A percentile compares a stretch with the other conserved stretches of the same genome.
Evolutionary conservation across 306 rosid species (phyloP).

Genomic region (Erythrophleum fordii): DNA sequence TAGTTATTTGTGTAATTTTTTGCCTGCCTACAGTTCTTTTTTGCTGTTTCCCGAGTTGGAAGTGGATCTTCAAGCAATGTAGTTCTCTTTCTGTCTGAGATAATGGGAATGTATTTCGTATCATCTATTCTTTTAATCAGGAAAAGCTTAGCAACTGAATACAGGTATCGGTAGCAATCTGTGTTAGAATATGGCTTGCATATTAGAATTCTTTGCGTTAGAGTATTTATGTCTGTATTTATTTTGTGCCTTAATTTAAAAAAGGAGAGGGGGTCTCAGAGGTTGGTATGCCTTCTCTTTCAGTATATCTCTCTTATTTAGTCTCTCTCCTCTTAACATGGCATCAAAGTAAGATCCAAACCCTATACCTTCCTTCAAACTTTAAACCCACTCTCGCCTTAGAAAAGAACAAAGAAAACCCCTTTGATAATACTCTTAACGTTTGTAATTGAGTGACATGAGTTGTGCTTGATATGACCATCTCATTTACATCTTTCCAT

Average conservation of each 20-base stretch:
- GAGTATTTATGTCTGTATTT: background rate
- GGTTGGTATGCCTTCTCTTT: background rate
- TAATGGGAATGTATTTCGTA: constrained; percentile 97
- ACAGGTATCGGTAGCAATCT: constrained; percentile 63
- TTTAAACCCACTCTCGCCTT: background rate
- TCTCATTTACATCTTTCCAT: background rate
- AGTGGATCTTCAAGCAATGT: constrained; percentile 99
- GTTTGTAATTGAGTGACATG: background rate
- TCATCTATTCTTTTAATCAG: constrained; percentile 97
- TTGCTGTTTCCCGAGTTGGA: constrained; percentile 97
- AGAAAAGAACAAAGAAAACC: background rate
- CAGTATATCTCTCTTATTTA: background rate
- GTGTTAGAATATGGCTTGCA: background rate
- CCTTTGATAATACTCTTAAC: background rate
- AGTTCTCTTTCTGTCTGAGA: constrained; percentile 91
- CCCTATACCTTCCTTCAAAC: background rate
- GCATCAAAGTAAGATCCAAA: background rate
- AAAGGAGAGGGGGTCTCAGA: background rate
- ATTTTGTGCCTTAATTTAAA: background rate
- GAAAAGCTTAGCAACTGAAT: constrained; percentile 96
- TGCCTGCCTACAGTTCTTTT: constrained; percentile 76
- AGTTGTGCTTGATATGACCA: background rate
- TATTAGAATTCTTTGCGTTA: background rate
- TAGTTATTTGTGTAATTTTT: background rate
- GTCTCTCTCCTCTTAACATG: background rate